Evolutionary conservation across 768 basidiomycete genomes (phyloP).

Genomic region (Suillus placidus): DNA sequence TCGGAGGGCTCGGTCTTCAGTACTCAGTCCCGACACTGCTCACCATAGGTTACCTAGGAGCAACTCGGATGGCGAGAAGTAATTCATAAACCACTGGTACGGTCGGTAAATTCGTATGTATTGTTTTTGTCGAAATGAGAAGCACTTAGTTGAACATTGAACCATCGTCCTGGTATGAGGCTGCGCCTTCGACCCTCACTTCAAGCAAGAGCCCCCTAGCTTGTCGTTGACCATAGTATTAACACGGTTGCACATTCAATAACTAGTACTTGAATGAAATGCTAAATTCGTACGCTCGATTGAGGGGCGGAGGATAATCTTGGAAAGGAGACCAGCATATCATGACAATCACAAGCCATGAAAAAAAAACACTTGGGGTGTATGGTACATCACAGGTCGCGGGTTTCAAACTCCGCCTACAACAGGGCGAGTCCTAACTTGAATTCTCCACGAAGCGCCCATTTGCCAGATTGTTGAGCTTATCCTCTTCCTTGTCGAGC

Average conservation of each 20-base stretch:
- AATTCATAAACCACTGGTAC: neutral
- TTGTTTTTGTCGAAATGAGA: neutral
- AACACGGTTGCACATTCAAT: neutral
- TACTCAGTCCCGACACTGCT: neutral
- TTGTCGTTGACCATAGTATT: neutral
- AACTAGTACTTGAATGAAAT: neutral
- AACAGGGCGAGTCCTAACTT: neutral
- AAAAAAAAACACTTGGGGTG: no score
- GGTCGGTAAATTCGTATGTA: neutral
- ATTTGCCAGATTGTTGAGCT: constrained; percentile 54
- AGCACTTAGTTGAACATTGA: neutral
- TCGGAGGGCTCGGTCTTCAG: neutral
- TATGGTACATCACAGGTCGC: neutral
- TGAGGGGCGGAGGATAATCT: no score
- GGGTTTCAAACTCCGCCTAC: neutral
- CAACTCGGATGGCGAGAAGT: neutral
- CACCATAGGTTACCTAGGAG: no score
- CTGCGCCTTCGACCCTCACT: neutral
- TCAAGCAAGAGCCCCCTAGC: neutral
- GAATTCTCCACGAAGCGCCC: constrained; percentile 36
- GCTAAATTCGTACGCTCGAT: neutral
- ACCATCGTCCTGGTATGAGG: neutral
- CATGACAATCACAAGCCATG: no score
- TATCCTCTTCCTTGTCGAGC: constrained; percentile 65
- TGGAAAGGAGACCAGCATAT: no score